These are phyloP conservation scores for Allium fistulosum DNA, from an alignment of 106 monocot genomes.

Conservation along the genomic window DNA sequence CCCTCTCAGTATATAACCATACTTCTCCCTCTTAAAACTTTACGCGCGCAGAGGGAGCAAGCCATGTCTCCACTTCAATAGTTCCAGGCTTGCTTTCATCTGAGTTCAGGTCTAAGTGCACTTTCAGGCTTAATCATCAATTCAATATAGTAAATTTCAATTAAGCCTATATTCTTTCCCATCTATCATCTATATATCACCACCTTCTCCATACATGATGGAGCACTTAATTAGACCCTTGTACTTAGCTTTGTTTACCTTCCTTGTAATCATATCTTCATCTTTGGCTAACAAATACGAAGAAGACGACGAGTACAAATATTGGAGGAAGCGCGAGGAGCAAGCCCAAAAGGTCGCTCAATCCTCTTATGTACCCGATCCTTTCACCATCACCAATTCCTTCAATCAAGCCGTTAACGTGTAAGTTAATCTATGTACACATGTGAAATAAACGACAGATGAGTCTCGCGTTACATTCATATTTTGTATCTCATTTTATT, in stretches of 20 bases:
- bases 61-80: neutral
- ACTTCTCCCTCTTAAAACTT: neutral
- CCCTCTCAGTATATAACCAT: neutral
- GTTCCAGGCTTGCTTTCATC: neutral
- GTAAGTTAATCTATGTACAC: neutral
- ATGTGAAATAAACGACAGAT: no score
- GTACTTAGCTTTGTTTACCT: neutral
- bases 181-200: neutral
- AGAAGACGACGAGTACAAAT: slow-evolving; percentile 24
- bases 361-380: slow-evolving; percentile 23
- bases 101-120: neutral
- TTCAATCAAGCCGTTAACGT: slow-evolving; percentile 28
- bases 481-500: neutral
- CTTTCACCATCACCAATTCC: slow-evolving; percentile 10
- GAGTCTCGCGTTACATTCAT: neutral
- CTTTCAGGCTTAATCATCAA: neutral
- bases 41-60: neutral
- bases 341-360: slow-evolving; percentile 9
- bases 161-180: neutral
- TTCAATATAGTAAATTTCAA: neutral
- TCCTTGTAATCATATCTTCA: slow-evolving; percentile 1
- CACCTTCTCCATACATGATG: neutral
- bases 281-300: slow-evolving; percentile 13
- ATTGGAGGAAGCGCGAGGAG: slow-evolving; percentile 27
- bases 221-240: neutral